Evolutionary conservation across 2,329 filamentous ascomycete species (phyloP), one percentile per base, ranked within the genome.

Genomic region (Alternaria triticimaculans): DNA sequence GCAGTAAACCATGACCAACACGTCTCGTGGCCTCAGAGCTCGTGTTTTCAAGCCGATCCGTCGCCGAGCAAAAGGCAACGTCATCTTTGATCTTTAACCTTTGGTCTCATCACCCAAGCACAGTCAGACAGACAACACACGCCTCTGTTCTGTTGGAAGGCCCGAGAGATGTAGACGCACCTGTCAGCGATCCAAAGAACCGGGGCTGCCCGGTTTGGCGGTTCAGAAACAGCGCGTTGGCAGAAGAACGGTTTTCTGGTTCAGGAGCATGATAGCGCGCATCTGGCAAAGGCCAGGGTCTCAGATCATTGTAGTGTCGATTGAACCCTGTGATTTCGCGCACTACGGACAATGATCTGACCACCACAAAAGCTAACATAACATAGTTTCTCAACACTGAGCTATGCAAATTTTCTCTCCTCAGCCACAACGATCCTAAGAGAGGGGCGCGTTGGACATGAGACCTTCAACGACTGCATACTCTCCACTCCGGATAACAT

Each of bases 241-340:
- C 18, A 45, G 9, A 20, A 28, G 46, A 51, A 21, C 48, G 60
- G 48, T 46, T 20, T 5, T 53, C 37, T 41, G 55, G 28, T n/a
- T 49, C 41, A 45, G 20, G 18, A 58, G 41, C 28, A 58, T 46
- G 25, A 62, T 53, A 50, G 60, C 48, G 21, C 44, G 60, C 44
- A 48, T 23, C 48, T 28, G 60, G 55, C 26, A 37, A 10, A 43
- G 23, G 37, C 30, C 55, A 48, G 55, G 60, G 55, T 58, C 55
- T 62, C 30, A 41, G 28, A 41, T 54, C 21, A 53, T 45, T 15
- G 41, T 45, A 53, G 41, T 48, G 20, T 51, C 48, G 28, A 33
- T 25, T 53, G 45, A 26, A 46, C 55, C 26, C 48, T 43, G 21
- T 20, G 12, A 23, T 37, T 23, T 15, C 15, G 37, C 28, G 14